Percentiles rank a stretch among this genome's conserved stretches.
Evolutionary conservation across 352 stramenopile genomes (phyloP).

Genomic region (Globisporangium orthogonon): DNA sequence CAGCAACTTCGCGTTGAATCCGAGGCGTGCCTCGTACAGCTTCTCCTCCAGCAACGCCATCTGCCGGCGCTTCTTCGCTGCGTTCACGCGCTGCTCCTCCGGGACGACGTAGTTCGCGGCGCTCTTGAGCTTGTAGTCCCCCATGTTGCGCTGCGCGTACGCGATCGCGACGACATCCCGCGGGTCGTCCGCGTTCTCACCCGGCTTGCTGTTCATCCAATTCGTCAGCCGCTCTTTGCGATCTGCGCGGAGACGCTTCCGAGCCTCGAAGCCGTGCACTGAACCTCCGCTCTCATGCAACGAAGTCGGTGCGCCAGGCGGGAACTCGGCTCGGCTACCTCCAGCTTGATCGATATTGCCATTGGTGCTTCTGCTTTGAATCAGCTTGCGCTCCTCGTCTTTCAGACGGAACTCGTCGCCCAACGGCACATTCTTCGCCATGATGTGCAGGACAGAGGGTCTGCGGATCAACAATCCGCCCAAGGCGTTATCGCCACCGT

Average conservation of each 20-base stretch:
- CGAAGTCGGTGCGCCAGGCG: background rate
- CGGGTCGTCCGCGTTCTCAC: constrained; percentile 87
- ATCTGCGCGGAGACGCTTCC: constrained; percentile 68
- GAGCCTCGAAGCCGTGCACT: constrained; percentile 74
- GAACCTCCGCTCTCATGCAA: constrained; percentile 9
- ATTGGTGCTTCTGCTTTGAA: constrained; percentile 12
- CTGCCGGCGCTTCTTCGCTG: constrained; percentile 85
- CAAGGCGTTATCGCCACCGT: background rate
- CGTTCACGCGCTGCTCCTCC: constrained; percentile 85
- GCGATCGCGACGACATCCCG: constrained; percentile 88
- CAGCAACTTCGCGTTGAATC: constrained; percentile 90
- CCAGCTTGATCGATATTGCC: background rate
- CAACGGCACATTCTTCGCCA: constrained; percentile 39
- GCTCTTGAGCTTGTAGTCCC: constrained; percentile 91
- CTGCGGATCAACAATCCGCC: constrained; percentile 2
- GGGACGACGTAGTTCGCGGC: constrained; percentile 85
- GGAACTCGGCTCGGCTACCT: background rate
- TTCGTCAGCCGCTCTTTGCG: constrained; percentile 56
- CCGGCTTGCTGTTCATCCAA: constrained; percentile 70
- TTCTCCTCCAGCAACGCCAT: constrained; percentile 81
- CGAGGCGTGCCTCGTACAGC: constrained; percentile 71
- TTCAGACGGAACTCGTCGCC: constrained; percentile 50
- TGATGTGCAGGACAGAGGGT: constrained; percentile 63
- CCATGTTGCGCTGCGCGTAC: constrained; percentile 84
- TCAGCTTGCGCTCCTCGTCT: constrained; percentile 50